A percentile compares a stretch with the other conserved stretches of the same genome.
Conservation (phyloP, 805 yeast species). For the Kazachstania bromeliacearum region DNA sequence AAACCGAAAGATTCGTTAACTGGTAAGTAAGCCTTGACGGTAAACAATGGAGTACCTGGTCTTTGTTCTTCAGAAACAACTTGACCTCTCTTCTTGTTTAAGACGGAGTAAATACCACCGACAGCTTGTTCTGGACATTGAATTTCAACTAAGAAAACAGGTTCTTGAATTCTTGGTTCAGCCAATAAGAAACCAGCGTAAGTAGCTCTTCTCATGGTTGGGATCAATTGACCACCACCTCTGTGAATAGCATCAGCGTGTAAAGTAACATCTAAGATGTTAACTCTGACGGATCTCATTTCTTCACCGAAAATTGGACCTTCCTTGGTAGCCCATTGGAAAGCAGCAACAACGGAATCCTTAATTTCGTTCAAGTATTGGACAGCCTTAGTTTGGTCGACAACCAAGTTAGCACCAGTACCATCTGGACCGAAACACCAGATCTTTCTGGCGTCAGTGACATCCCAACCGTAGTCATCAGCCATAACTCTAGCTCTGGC, state of each 20-base stretch:
- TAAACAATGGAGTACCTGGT: conserved; percentile 99
- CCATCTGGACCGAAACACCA: conserved; percentile 99
- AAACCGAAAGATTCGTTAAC: conserved; percentile 99
- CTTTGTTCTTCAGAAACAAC: conserved; percentile 98
- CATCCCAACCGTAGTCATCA: conserved; percentile 99
- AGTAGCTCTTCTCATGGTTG: conserved; percentile 99
- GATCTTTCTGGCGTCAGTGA: conserved; percentile 99
- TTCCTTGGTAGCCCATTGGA: conserved; percentile 99
- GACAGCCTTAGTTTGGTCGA: conserved; percentile 99
- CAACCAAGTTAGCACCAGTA: conserved; percentile 96
- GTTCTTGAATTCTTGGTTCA: conserved; percentile 98
- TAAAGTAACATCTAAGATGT: conserved; percentile 97
- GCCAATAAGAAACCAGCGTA: conserved; percentile 97
- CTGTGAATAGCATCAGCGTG: conserved; percentile 99
- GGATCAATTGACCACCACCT: conserved; percentile 99
- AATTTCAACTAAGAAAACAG: conserved; percentile 97
- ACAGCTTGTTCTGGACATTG: conserved; percentile 99
- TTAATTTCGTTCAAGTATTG: conserved; percentile 98
- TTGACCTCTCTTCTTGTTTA: conserved; percentile 99
- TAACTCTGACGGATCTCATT: conserved; percentile 92
- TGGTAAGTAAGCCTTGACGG: conserved; percentile 99
- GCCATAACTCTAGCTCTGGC: conserved; percentile 98
- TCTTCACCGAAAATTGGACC: conserved; percentile 98
- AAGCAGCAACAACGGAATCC: conserved; percentile 99
- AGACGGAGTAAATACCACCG: conserved; percentile 99